A percentile compares a stretch with the other conserved stretches of the same genome.
Evolutionary conservation across 2,329 filamentous ascomycete genomes (phyloP).

Genomic region (Karstenula rhodostoma): DNA sequence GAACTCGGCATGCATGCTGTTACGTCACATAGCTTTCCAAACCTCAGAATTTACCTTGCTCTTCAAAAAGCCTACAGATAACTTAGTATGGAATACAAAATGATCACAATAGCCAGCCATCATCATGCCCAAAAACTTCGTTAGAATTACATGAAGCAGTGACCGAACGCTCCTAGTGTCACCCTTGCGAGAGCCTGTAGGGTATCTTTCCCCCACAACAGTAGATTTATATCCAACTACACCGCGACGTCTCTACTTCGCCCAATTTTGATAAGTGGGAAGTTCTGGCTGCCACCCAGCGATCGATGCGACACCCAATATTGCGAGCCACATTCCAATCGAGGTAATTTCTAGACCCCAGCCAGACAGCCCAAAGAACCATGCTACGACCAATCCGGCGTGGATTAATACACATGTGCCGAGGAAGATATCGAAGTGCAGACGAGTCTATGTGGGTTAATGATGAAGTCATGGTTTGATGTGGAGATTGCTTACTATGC

Average conservation of each 20-base stretch:
- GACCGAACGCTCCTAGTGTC: too few relatives aligned
- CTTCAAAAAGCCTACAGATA: too few relatives aligned
- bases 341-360: not conserved
- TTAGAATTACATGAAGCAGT: too few relatives aligned
- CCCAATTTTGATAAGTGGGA: not conserved
- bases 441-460: not conserved
- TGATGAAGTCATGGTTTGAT: not conserved
- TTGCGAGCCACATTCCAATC: not conserved
- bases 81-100: too few relatives aligned
- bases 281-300: not conserved
- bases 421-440: constrained; percentile 3
- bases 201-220: too few relatives aligned
- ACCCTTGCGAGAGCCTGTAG: too few relatives aligned
- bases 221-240: too few relatives aligned
- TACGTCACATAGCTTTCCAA: too few relatives aligned
- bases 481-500: not conserved
- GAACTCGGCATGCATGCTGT: too few relatives aligned
- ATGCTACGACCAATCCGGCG: not conserved
- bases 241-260: not conserved
- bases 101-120: too few relatives aligned
- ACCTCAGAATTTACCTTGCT: too few relatives aligned
- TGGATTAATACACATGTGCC: not conserved
- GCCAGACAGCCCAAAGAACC: not conserved
- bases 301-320: not conserved
- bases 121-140: too few relatives aligned